Evolutionary conservation across 495 filamentous ascomycete genomes (phyloP).

Genomic region (Xylaria flabelliformis): DNA sequence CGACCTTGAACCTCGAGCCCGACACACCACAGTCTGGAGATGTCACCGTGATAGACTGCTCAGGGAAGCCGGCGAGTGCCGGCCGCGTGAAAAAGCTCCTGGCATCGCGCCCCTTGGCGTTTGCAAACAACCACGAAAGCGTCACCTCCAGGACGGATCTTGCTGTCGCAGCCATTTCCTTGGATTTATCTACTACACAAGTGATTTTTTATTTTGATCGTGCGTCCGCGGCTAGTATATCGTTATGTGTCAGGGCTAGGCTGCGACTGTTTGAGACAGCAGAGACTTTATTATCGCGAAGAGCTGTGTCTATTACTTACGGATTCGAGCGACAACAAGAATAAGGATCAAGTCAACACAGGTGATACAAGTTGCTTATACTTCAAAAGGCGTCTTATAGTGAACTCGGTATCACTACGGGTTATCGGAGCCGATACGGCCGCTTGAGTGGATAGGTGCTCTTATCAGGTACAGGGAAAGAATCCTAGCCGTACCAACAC

Average conservation of each 20-base stretch:
- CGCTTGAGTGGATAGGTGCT: neutral
- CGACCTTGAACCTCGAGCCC: constrained; percentile 45
- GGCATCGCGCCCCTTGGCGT: constrained; percentile 50
- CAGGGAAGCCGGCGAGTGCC: constrained; percentile 46
- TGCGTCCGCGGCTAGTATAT: neutral
- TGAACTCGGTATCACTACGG: constrained; percentile 5
- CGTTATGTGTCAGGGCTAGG: neutral
- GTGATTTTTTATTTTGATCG: neutral
- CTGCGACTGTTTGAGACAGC: neutral
- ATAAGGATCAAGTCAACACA: neutral
- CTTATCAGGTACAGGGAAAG: neutral
- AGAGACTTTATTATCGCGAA: neutral
- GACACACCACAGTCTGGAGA: constrained; percentile 54
- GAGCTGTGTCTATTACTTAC: neutral
- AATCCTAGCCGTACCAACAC: neutral
- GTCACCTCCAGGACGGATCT: constrained; percentile 45
- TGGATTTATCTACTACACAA: neutral
- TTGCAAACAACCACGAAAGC: constrained; percentile 45
- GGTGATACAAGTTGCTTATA: neutral
- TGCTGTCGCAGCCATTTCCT: constrained; percentile 23
- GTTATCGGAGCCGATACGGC: constrained; percentile 25
- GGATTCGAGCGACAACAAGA: neutral
- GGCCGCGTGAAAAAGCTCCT: constrained; percentile 55
- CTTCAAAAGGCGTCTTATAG: neutral
- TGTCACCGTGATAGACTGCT: constrained; percentile 51